phyloP scores from a whole-genome alignment of 148 eudicot species.

The Dianthus caryophyllus region DNA sequence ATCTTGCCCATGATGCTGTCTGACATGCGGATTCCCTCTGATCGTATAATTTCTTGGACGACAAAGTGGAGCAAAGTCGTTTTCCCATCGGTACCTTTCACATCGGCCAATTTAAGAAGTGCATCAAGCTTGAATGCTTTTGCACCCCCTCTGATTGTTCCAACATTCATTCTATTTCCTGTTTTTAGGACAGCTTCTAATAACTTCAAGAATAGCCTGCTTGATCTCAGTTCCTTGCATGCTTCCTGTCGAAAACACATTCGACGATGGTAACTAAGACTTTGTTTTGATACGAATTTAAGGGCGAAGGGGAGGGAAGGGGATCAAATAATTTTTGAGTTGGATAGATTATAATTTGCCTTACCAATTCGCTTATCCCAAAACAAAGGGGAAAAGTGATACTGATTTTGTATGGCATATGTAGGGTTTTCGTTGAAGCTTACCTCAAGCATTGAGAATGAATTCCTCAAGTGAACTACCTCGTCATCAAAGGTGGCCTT shows the following conservation, averaged over 20 bases:
- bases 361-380: not conserved
- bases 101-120: conserved; percentile 92
- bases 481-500: conserved; percentile 92
- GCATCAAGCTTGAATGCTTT: conserved; percentile 95
- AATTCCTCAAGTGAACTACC: conserved; percentile 67
- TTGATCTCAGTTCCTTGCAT: conserved; percentile 91
- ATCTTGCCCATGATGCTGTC: conserved; percentile 94
- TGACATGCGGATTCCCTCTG: conserved; percentile 75
- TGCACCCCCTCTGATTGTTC: conserved; percentile 97
- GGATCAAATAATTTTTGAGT: not conserved
- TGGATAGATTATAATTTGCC: too few relatives aligned
- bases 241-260: conserved; percentile 52
- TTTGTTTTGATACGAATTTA: not conserved
- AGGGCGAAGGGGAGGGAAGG: not conserved
- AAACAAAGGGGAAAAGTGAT: not conserved
- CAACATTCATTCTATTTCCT: conserved; percentile 94
- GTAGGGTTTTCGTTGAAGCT: conserved; percentile 11
- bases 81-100: conserved; percentile 92
- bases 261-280: not conserved
- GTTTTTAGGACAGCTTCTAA: conserved; percentile 97
- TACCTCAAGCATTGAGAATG: conserved; percentile 94
- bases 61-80: conserved; percentile 93
- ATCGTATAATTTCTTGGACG: conserved; percentile 80
- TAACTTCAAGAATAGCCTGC: conserved; percentile 77
- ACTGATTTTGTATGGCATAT: not conserved